phyloP scores from a whole-genome alignment of 257 asterid species.

The Salvia rosmarinus region DNA sequence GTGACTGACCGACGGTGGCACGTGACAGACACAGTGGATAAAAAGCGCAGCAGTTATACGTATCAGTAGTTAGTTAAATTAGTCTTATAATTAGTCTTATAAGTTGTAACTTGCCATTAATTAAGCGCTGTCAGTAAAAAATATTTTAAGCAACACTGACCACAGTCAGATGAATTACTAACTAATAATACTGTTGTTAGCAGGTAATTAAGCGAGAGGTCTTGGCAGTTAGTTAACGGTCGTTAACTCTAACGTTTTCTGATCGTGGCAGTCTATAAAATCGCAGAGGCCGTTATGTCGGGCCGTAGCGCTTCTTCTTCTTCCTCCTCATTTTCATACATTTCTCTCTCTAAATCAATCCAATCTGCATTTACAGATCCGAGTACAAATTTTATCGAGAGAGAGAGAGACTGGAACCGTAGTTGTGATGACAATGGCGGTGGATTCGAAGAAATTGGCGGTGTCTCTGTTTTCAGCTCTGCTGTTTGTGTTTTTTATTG shows the following conservation, averaged over 20 bases:
- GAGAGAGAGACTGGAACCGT: slow-evolving; percentile 20
- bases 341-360: slow-evolving; percentile 29
- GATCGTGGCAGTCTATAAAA: slow-evolving; percentile 56
- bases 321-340: background rate
- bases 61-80: slow-evolving; percentile 49
- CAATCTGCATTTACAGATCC: slow-evolving; percentile 4
- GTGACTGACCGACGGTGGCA: slow-evolving; percentile 54
- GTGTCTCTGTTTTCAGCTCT: slow-evolving; percentile 45
- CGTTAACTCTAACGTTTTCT: slow-evolving; percentile 55
- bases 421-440: slow-evolving; percentile 40
- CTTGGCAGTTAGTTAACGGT: slow-evolving; percentile 56
- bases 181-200: slow-evolving; percentile 18
- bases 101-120: no score
- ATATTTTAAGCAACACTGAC: slow-evolving; percentile 17
- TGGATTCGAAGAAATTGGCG: slow-evolving; percentile 43
- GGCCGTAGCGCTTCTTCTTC: slow-evolving; percentile 45
- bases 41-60: slow-evolving; percentile 48
- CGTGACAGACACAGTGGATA: slow-evolving; percentile 56
- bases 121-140: slow-evolving; percentile 17
- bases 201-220: slow-evolving; percentile 22
- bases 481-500: slow-evolving; percentile 46
- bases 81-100: slow-evolving; percentile 36
- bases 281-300: slow-evolving; percentile 68
- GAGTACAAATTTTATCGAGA: background rate
- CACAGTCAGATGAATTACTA: slow-evolving; percentile 34